Percentiles rank a stretch among this genome's conserved stretches.
phyloP scores from a whole-genome alignment of 1,284 basidiomycete species.

The Volvariella surrecta region DNA sequence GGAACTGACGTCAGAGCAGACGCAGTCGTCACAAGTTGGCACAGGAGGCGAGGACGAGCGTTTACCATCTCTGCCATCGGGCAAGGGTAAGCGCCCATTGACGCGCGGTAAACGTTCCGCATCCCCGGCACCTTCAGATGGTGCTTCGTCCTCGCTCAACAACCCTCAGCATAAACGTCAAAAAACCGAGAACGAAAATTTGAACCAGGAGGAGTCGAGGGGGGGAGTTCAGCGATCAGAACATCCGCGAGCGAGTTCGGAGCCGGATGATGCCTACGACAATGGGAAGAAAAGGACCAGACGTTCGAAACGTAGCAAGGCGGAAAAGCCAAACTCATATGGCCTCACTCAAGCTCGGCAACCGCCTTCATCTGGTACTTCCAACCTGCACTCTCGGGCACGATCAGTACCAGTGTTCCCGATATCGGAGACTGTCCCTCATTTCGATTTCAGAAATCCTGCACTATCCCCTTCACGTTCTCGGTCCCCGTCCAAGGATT shows the following conservation, averaged over 20 bases:
- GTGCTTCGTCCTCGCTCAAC: too few species aligned
- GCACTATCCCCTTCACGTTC: conserved; percentile 27
- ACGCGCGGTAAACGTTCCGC: conserved; percentile 28
- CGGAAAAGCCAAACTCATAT: too few species aligned
- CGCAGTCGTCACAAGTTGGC: too few species aligned
- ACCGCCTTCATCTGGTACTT: neutral
- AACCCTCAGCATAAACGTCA: conserved; percentile 8
- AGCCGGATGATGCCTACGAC: too few species aligned
- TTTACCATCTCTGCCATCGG: conserved; percentile 23
- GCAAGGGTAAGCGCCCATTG: conserved; percentile 6
- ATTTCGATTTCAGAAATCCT: conserved; percentile 34
- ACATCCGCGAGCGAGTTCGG: too few species aligned
- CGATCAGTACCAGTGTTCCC: conserved; percentile 36
- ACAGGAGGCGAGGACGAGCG: conserved; percentile 29
- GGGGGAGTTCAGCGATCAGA: too few species aligned
- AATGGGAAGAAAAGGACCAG: too few species aligned
- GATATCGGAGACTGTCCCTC: conserved; percentile 20
- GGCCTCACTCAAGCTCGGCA: too few species aligned
- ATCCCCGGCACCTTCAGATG: conserved; percentile 20
- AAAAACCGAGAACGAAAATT: conserved; percentile 3
- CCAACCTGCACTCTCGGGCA: conserved; percentile 21
- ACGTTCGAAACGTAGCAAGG: too few species aligned
- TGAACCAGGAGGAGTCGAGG: too few species aligned
- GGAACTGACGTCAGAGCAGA: neutral
- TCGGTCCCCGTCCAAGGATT: conserved; percentile 32